phyloP scores from a whole-genome alignment of 352 stramenopile genomes.

The Pythium guiyangense region DNA sequence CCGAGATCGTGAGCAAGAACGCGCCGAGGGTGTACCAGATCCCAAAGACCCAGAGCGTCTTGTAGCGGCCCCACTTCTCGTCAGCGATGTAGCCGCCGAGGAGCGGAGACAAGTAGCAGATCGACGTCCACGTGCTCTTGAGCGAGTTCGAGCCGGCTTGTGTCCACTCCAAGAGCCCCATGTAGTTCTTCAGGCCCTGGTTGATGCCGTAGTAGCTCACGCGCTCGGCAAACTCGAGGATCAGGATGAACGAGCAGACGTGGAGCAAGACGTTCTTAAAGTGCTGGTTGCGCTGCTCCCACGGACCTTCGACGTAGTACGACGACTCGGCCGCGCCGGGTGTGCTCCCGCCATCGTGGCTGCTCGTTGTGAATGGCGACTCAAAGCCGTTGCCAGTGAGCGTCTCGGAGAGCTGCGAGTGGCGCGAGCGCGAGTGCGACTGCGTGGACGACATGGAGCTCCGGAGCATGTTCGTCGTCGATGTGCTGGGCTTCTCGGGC shows the following conservation, averaged over 20 bases:
- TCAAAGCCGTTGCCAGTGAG: background rate
- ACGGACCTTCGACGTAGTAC: constrained; percentile 73
- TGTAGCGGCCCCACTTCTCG: constrained; percentile 84
- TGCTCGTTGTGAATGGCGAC: constrained; percentile 32
- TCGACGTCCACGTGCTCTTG: constrained; percentile 87
- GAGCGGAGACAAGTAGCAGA: constrained; percentile 81
- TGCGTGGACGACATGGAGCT: constrained; percentile 23
- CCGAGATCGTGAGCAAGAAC: constrained; percentile 63
- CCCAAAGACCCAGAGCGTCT: constrained; percentile 78
- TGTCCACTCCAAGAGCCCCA: constrained; percentile 67
- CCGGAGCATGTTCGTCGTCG: background rate
- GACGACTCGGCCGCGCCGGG: constrained; percentile 36
- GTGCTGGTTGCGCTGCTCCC: constrained; percentile 69
- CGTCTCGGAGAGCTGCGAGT: constrained; percentile 37
- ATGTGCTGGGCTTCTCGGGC: background rate
- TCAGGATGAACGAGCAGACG: constrained; percentile 84
- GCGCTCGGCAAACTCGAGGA: constrained; percentile 82
- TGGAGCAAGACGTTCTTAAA: constrained; percentile 83
- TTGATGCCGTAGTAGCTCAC: constrained; percentile 89
- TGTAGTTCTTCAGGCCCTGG: constrained; percentile 86
- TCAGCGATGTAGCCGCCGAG: constrained; percentile 83
- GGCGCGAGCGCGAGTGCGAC: constrained; percentile 38
- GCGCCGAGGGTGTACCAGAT: constrained; percentile 74
- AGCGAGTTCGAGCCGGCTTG: constrained; percentile 82
- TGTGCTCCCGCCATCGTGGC: constrained; percentile 35